Conservation (phyloP, 2,329 filamentous ascomycete genomes). For the Hypoxylon sp. region DNA sequence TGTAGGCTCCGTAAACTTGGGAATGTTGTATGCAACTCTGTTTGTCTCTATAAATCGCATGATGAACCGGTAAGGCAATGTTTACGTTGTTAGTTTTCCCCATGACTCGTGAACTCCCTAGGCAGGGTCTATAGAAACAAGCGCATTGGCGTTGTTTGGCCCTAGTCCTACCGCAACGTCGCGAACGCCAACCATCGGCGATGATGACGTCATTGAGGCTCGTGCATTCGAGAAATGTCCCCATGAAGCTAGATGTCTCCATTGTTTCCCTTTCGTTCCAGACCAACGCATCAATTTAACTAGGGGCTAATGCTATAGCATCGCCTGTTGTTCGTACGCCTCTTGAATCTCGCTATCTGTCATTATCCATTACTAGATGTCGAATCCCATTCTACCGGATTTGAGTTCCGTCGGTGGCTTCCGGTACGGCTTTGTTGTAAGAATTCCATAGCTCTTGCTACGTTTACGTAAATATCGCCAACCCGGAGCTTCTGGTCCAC, state of each 20-base stretch:
- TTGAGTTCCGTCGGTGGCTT: constrained; percentile 26
- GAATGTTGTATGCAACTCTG: background rate
- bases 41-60: background rate
- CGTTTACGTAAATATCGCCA: constrained; percentile 19
- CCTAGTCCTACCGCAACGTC: background rate
- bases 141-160: background rate
- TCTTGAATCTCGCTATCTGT: constrained; percentile 3
- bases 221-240: constrained; percentile 18
- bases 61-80: background rate
- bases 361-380: constrained; percentile 24
- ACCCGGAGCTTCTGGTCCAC: constrained; percentile 38
- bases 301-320: background rate
- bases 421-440: constrained; percentile 26
- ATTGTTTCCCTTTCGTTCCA: constrained; percentile 2
- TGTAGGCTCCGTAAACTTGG: background rate
- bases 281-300: background rate
- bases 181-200: background rate
- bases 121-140: background rate
- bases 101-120: background rate
- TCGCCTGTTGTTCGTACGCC: background rate
- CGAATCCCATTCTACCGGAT: constrained; percentile 2
- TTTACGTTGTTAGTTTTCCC: background rate
- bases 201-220: constrained; percentile 38
- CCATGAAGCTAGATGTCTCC: constrained; percentile 8
- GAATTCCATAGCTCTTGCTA: background rate